phyloP scores from a whole-genome alignment of 192 early-diverging fungal genomes.

The Coemansia sp. region DNA sequence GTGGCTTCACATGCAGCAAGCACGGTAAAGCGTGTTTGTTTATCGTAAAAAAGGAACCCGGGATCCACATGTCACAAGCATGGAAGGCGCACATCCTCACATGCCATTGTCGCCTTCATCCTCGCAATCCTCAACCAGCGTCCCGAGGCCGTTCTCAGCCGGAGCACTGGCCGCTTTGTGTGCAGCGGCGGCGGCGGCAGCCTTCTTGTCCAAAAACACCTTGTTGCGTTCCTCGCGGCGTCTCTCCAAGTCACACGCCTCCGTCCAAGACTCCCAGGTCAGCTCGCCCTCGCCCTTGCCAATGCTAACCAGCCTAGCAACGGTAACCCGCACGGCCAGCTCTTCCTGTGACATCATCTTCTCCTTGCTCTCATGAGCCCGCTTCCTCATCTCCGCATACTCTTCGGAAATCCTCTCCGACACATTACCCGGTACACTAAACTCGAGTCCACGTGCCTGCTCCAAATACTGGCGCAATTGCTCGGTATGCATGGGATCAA shows the following conservation, averaged over 20 bases:
- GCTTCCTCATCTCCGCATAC: constrained; percentile 29
- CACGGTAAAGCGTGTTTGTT: no score
- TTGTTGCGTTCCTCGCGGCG: constrained; percentile 20
- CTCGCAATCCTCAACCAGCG: no score
- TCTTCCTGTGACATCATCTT: constrained; percentile 46
- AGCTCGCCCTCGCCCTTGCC: constrained; percentile 40
- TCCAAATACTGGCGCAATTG: constrained; percentile 61
- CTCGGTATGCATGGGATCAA: constrained; percentile 49
- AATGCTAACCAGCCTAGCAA: constrained; percentile 44
- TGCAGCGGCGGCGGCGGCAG: not conserved
- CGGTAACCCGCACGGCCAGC: constrained; percentile 37
- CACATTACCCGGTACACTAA: constrained; percentile 58
- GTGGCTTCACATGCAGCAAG: no score
- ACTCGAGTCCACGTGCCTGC: constrained; percentile 49
- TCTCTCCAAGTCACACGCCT: constrained; percentile 32
- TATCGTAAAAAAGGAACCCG: no score
- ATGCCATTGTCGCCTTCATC: no score
- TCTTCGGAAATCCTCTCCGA: constrained; percentile 58
- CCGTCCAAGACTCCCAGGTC: constrained; percentile 36
- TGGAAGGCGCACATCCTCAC: no score
- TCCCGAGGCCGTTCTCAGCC: no score
- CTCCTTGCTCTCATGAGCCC: constrained; percentile 30
- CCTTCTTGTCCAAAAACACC: not conserved
- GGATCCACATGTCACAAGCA: no score
- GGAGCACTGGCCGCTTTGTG: not conserved